phyloP scores from a whole-genome alignment of 768 basidiomycete genomes.

The Collybia sp. region DNA sequence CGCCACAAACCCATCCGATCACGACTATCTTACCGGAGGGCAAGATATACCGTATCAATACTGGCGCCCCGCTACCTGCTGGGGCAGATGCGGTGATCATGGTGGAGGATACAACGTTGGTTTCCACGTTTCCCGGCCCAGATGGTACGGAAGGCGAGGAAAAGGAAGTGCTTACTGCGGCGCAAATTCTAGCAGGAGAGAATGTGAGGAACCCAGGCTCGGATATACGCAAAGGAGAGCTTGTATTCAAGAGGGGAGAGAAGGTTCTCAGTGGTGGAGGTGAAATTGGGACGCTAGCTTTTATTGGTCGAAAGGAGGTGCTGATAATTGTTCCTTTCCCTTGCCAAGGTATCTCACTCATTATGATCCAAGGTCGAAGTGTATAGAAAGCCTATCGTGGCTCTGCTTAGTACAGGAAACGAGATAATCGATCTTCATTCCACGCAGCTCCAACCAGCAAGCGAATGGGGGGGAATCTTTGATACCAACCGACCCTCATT shows the following conservation, averaged over 20 bases:
- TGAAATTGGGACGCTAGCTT: constrained; percentile 78
- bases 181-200: constrained; percentile 55
- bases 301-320: constrained; percentile 73
- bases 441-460: constrained; percentile 21
- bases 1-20: constrained; percentile 46
- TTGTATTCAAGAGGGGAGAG: constrained; percentile 60
- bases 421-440: constrained; percentile 67
- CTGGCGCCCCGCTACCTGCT: constrained; percentile 73
- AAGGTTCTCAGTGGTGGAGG: constrained; percentile 65
- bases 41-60: constrained; percentile 76
- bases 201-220: constrained; percentile 74
- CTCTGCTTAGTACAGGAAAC: constrained; percentile 83
- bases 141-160: constrained; percentile 55
- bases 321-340: constrained; percentile 6
- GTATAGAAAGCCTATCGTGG: constrained; percentile 68
- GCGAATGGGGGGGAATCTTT: constrained; percentile 67
- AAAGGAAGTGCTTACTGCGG: constrained; percentile 62
- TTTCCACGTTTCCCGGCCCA: constrained; percentile 40
- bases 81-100: constrained; percentile 82
- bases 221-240: constrained; percentile 64
- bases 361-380: constrained; percentile 54
- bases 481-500: constrained; percentile 87
- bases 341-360: background rate
- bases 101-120: constrained; percentile 87
- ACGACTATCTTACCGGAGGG: constrained; percentile 42